These are phyloP conservation scores for Trichocladium uniseriatum DNA, from an alignment of 495 filamentous ascomycete species.

Conservation along the genomic window DNA sequence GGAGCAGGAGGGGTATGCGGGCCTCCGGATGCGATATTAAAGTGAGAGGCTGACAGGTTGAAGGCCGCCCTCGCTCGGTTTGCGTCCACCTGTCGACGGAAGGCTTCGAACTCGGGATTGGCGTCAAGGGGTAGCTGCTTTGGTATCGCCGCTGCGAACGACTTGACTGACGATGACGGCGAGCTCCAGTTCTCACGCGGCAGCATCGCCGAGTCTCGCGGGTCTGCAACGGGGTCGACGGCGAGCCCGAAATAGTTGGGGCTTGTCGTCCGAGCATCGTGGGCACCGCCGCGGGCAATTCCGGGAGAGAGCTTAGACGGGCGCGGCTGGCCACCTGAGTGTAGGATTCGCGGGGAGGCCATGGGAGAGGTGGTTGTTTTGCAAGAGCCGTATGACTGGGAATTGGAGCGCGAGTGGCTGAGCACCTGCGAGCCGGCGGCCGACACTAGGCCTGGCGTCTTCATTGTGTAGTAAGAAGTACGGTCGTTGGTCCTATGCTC, in stretches of 20 bases:
- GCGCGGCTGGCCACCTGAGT: conserved; percentile 38
- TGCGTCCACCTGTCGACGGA: conserved; percentile 58
- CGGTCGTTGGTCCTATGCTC: conserved; percentile 27
- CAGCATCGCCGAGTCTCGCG: conserved; percentile 49
- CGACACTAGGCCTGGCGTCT: conserved; percentile 36
- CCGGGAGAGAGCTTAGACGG: conserved; percentile 32
- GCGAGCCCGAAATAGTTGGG: conserved; percentile 77
- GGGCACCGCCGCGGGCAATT: conserved; percentile 17
- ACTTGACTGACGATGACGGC: conserved; percentile 55
- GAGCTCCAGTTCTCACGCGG: conserved; percentile 65
- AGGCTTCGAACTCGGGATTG: conserved; percentile 68
- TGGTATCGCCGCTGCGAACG: conserved; percentile 58
- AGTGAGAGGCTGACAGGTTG: conserved; percentile 40
- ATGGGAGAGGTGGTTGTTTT: conserved; percentile 34
- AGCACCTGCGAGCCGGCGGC: conserved; percentile 28
- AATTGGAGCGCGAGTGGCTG: conserved; percentile 33
- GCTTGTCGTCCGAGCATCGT: conserved; percentile 44
- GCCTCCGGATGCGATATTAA: conserved; percentile 23
- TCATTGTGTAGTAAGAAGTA: conserved; percentile 37
- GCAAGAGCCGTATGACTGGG: conserved; percentile 30
- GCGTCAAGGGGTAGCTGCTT: conserved; percentile 59
- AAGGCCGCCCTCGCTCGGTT: conserved; percentile 41
- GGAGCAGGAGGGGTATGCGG: conserved; percentile 15
- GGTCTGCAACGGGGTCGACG: conserved; percentile 50
- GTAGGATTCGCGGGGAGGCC: conserved; percentile 31